Percentiles rank a stretch among this genome's conserved stretches.
phyloP scores from a whole-genome alignment of 345 rosid species.

The Cardamine resedifolia region DNA sequence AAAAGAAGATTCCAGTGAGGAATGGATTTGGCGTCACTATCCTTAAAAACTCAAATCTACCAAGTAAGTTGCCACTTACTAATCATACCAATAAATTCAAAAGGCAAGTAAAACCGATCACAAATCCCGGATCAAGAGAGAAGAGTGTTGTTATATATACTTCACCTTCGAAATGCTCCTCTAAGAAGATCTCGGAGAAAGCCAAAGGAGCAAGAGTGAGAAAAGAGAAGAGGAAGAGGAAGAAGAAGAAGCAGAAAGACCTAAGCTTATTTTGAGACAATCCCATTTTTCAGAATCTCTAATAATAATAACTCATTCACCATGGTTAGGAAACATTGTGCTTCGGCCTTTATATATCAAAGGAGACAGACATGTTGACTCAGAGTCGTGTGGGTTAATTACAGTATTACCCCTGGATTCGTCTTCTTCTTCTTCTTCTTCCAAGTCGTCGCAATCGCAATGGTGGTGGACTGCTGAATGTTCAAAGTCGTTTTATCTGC shows the following conservation, averaged over 20 bases:
- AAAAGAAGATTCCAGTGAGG: slow-evolving; percentile 11
- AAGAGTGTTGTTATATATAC: background rate
- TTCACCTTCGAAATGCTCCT: slow-evolving; percentile 57
- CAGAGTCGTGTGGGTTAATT: slow-evolving; percentile 13
- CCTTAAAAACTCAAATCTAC: slow-evolving; percentile 4
- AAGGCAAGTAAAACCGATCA: background rate
- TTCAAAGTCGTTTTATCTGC: slow-evolving; percentile 29
- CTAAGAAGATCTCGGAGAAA: slow-evolving; percentile 51
- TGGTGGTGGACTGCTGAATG: slow-evolving; percentile 12
- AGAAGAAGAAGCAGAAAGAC: slow-evolving; percentile 8
- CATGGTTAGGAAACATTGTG: background rate
- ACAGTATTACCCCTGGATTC: slow-evolving; percentile 18
- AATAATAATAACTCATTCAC: background rate
- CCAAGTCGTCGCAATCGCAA: slow-evolving; percentile 34
- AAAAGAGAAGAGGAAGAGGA: slow-evolving; percentile 26
- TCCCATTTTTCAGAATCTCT: slow-evolving; percentile 25
- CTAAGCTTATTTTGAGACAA: slow-evolving; percentile 5
- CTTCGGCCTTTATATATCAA: slow-evolving; percentile 4
- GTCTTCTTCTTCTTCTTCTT: background rate
- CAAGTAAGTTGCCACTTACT: background rate
- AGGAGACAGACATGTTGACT: slow-evolving; percentile 18
- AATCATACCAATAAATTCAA: background rate
- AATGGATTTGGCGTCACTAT: slow-evolving; percentile 22
- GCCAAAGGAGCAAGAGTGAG: slow-evolving; percentile 34
- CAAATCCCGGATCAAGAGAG: background rate